A percentile compares a stretch with the other conserved stretches of the same genome.
Conservation (phyloP, 345 rosid genomes). For the Cardamine occulta region DNA sequence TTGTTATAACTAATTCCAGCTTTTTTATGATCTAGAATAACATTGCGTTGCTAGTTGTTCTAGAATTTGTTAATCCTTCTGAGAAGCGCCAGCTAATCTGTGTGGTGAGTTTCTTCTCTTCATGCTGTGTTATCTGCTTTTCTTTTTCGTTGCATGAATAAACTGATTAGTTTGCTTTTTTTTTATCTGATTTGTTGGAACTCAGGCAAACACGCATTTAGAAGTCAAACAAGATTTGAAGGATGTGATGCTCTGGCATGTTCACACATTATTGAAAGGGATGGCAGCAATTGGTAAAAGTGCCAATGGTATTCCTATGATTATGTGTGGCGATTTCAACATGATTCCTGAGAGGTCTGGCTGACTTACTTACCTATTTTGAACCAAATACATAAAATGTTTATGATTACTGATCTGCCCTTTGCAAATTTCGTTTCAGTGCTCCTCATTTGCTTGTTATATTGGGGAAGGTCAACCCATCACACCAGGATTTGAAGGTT, state of each 20-base stretch:
- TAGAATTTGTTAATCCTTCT: conserved; percentile 48
- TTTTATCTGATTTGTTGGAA: neutral
- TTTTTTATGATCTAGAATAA: conserved; percentile 52
- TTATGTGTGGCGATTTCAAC: neutral
- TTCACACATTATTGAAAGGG: neutral
- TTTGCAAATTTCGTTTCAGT: neutral
- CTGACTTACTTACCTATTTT: neutral
- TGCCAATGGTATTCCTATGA: neutral
- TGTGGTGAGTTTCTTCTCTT: neutral
- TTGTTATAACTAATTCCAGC: neutral
- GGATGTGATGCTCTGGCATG: neutral
- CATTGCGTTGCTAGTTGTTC: conserved; percentile 65
- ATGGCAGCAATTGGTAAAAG: neutral
- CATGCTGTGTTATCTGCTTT: neutral
- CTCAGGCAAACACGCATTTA: neutral
- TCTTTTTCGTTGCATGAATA: neutral
- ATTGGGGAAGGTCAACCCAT: neutral
- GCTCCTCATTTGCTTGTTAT: neutral
- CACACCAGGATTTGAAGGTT: neutral
- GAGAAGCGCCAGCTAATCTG: neutral
- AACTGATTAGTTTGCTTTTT: neutral
- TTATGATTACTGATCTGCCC: neutral
- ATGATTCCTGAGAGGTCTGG: neutral
- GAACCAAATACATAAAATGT: neutral
- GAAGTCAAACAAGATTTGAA: neutral